Conservation (phyloP, 148 eudicot species). For the Vaccinium myrtillus region DNA sequence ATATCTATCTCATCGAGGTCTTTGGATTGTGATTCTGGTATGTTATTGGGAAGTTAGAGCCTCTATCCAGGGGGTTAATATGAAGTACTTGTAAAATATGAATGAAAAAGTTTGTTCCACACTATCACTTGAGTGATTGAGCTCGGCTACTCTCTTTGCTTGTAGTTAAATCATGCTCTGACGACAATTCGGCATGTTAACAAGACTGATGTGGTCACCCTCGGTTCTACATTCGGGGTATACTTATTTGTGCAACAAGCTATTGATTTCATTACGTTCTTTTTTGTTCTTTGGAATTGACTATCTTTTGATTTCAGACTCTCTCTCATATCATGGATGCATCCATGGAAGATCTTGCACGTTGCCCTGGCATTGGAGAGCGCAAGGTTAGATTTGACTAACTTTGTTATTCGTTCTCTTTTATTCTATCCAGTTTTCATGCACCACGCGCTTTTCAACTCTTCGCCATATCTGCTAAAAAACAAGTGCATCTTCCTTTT, state of each 20-base stretch:
- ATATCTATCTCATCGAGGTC: slow-evolving; percentile 7
- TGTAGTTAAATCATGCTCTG: slow-evolving; percentile 80
- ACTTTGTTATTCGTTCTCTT: background rate
- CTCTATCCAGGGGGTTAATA: background rate
- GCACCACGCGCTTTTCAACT: background rate
- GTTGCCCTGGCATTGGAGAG: slow-evolving; percentile 98
- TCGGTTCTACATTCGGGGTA: slow-evolving; percentile 98
- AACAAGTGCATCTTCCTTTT: background rate
- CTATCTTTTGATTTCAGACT: slow-evolving; percentile 43
- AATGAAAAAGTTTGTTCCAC: background rate
- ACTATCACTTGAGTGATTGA: background rate
- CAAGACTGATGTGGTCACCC: slow-evolving; percentile 94
- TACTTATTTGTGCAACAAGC: slow-evolving; percentile 13
- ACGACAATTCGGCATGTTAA: slow-evolving; percentile 87
- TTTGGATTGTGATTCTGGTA: slow-evolving; percentile 1
- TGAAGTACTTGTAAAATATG: background rate
- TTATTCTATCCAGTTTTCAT: background rate
- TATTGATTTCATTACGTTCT: background rate
- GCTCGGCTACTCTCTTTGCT: slow-evolving; percentile 10
- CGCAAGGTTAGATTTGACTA: slow-evolving; percentile 59
- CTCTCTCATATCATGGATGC: slow-evolving; percentile 93
- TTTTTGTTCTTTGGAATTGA: background rate
- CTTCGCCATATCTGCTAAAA: background rate
- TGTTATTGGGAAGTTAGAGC: background rate
- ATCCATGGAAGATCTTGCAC: slow-evolving; percentile 95